A percentile compares a stretch with the other conserved stretches of the same genome.
phyloP scores from a whole-genome alignment of 192 early-diverging fungal genomes.

The Gaertneriomyces semiglobifer region DNA sequence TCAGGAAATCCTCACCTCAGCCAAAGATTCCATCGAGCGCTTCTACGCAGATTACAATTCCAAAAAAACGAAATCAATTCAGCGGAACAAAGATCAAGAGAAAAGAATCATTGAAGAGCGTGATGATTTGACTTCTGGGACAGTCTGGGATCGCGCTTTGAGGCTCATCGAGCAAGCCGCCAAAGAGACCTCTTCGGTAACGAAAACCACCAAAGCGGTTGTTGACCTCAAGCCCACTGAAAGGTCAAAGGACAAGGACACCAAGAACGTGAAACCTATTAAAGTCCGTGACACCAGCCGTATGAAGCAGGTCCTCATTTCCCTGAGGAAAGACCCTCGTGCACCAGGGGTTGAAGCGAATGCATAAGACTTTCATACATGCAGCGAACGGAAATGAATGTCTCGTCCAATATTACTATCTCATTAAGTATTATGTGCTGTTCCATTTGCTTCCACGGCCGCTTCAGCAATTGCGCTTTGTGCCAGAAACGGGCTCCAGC shows the following conservation, averaged over 20 bases:
- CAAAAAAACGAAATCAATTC: constrained; percentile 49
- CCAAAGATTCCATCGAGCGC: constrained; percentile 49
- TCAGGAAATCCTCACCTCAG: constrained; percentile 32
- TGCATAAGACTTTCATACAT: constrained; percentile 5
- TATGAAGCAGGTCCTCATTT: constrained; percentile 49
- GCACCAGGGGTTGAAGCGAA: constrained; percentile 38
- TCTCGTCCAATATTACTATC: background rate
- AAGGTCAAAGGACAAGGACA: constrained; percentile 19
- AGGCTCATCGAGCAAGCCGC: constrained; percentile 40
- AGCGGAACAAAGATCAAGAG: constrained; percentile 50
- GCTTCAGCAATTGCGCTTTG: too few relatives aligned
- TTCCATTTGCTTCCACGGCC: background rate
- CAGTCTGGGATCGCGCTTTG: constrained; percentile 51
- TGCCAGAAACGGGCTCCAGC: too few relatives aligned
- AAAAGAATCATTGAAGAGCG: constrained; percentile 26
- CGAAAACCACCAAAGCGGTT: constrained; percentile 24
- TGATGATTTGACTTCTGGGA: constrained; percentile 37
- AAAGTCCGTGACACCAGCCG: constrained; percentile 44
- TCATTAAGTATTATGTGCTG: background rate
- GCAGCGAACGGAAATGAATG: background rate
- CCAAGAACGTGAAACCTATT: constrained; percentile 19
- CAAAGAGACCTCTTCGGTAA: background rate
- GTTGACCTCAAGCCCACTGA: constrained; percentile 30
- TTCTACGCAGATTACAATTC: constrained; percentile 65
- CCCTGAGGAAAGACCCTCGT: constrained; percentile 40